phyloP scores from a whole-genome alignment of 345 rosid genomes.

The Melaleuca alternifolia region DNA sequence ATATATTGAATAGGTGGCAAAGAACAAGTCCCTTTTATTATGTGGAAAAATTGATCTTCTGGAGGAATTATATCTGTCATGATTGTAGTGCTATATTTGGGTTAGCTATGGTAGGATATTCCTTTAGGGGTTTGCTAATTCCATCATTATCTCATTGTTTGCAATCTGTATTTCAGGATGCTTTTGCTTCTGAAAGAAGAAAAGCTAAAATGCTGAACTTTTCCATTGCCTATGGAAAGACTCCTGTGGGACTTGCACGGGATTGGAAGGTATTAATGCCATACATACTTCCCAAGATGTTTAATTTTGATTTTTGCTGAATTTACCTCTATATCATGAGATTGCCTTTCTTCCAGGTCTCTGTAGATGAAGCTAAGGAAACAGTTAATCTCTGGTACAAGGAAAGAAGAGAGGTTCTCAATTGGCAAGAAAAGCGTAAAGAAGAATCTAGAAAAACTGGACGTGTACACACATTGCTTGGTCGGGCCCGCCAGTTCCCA shows the following conservation, averaged over 20 bases:
- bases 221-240: conserved; percentile 96
- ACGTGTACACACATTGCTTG: conserved; percentile 60
- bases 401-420: conserved; percentile 76
- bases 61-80: not conserved
- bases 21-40: not conserved
- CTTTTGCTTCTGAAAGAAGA: conserved; percentile 76
- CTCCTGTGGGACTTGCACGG: conserved; percentile 73
- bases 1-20: not conserved
- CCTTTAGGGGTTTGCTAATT: not conserved
- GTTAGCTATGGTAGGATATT: not conserved
- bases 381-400: conserved; percentile 93
- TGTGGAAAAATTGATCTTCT: not conserved
- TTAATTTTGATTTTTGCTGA: not conserved
- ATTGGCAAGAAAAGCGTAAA: conserved; percentile 76
- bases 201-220: conserved; percentile 98
- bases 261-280: conserved; percentile 78
- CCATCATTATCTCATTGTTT: not conserved
- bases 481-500: conserved; percentile 75
- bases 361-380: conserved; percentile 62
- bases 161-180: conserved; percentile 33
- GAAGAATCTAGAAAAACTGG: conserved; percentile 40
- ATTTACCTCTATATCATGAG: not conserved
- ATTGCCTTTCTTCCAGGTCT: conserved; percentile 39
- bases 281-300: not conserved
- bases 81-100: not conserved